phyloP scores from a whole-genome alignment of 1,284 basidiomycete genomes.

The Rhodotorula sp. region DNA sequence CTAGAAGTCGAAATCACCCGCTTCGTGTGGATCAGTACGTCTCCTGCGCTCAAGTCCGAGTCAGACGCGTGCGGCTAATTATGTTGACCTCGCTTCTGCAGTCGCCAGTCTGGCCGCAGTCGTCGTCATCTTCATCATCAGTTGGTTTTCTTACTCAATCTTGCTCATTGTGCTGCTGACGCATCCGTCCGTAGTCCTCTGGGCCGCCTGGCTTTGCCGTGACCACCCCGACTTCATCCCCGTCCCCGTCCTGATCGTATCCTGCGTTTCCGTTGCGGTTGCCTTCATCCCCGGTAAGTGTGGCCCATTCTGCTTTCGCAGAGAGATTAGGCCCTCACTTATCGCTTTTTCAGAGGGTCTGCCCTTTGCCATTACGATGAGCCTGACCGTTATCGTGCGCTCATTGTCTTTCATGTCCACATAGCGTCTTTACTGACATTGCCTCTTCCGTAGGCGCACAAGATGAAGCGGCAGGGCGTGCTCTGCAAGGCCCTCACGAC shows the following conservation, averaged over 20 bases:
- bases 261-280: conserved; percentile 53
- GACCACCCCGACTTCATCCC: conserved; percentile 62
- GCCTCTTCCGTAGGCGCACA: not conserved
- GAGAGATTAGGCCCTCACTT: too few relatives aligned
- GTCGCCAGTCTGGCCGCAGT: conserved; percentile 58
- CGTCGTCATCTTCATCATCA: conserved; percentile 57
- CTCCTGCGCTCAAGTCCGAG: not conserved
- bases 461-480: conserved; percentile 60
- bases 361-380: conserved; percentile 56
- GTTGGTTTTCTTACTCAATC: not conserved
- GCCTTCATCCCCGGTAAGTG: conserved; percentile 57
- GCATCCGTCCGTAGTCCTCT: conserved; percentile 50
- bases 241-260: conserved; percentile 43
- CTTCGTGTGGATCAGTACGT: conserved; percentile 50
- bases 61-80: too few relatives aligned
- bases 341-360: conserved; percentile 45
- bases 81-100: conserved; percentile 36
- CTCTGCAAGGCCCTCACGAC: conserved; percentile 64
- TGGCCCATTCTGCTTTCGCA: too few relatives aligned
- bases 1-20: conserved; percentile 53
- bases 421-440: not conserved
- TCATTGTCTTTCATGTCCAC: too few relatives aligned
- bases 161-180: not conserved
- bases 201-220: conserved; percentile 58
- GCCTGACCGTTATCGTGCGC: conserved; percentile 55